Evolutionary conservation across 345 rosid genomes (phyloP), one percentile per base, ranked within the genome.

Genomic region (Salix brachista): DNA sequence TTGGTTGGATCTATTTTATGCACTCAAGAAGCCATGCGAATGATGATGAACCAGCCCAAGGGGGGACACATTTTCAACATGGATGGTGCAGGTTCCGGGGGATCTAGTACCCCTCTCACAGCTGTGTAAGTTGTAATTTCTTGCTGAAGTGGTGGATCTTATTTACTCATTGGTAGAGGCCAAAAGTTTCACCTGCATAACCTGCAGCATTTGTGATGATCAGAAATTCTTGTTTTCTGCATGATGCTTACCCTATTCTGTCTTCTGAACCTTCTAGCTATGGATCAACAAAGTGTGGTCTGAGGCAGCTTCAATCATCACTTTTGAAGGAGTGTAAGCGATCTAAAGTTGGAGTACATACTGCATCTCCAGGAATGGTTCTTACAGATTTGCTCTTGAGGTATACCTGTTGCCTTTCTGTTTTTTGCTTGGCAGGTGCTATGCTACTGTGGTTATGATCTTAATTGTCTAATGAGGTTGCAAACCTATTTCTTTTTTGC

Each of bases 51-150:
- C 74, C 99, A 93, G 72, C 72, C 81, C 30, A 90, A 85, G 50
- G 94, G 97, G 18, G 97, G 97, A 5, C 97, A 93, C 82, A 89
- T 95, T 71, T 93, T 95, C 79, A 95, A 93, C 89, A 95, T 91
- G 99, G 99, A 95, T 78, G 99, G 97, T 71, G 97, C 97, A 56
- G 99, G 97, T 23, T 93, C 99, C 23, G 99, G 99, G 8, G 99
- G 97, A 52, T 95, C 99, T 32, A 95, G 99, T 80, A 95, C 99
- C 65, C 97, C 97, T 64, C 91, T 93, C 77, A 95, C 99, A 1
- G 99, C 97, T 28, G 99, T 95, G 97, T 95, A 86, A 85, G 92
- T 80, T 75, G 1, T 72, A 14, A 74, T 74, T 76, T 41, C 66
- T 48, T 65, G 1, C 30, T 41, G 42, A 42, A 42, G 18, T n/a